Base-by-base conservation (phyloP, 495 filamentous ascomycete species). In the Pseudomonodictys pantanalensis region DNA sequence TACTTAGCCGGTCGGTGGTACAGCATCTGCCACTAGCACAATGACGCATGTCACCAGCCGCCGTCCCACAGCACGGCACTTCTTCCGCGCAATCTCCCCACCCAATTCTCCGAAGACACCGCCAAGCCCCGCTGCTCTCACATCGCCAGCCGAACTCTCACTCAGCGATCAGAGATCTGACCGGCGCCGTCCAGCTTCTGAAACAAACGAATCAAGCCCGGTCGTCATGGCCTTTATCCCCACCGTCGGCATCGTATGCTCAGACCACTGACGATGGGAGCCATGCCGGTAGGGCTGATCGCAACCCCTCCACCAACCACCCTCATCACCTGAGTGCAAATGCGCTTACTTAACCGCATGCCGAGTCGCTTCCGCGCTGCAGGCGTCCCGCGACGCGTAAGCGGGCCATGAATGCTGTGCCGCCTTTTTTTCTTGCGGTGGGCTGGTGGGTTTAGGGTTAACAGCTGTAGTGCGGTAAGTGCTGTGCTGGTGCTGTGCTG, bases 41-140 rank as follows among this genome's bases (percentile, higher is more conserved):
- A 49, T 62, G 59, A 62, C 45, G 52, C 59, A 62, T 50, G 42
- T 30, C 30, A 33, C n/a, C 23, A 29, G 33, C 29, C 47, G 24
- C 47, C 7, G 24, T 29, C 2, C 47, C 47, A n/a, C 11, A 15
- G 5, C 15, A 39, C 23, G 2, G n/a, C 17, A 52, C 12, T 8
- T 49, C 46, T 22, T 56, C 52, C 52, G 45, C 35, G 17, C n/a
- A 51, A 35, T 62, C 30, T 62, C 59, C 59, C 59, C 59, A 62
- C 59, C 45, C 52, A 43, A 62, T 62, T 62, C 59, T 62, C 59
- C 59, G 59, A 62, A 56, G 45, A 6, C 25, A 11, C 15, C 6
- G 23, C 33, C 20, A 6, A 9, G 10, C 42, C 18, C 42, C 30
- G 41, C 20, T 30, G 39, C 48, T 11, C 30, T 28, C 49, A 10